These are phyloP conservation scores for Odontarrhena argentea DNA, from an alignment of 345 rosid genomes.

Conservation along the genomic window DNA sequence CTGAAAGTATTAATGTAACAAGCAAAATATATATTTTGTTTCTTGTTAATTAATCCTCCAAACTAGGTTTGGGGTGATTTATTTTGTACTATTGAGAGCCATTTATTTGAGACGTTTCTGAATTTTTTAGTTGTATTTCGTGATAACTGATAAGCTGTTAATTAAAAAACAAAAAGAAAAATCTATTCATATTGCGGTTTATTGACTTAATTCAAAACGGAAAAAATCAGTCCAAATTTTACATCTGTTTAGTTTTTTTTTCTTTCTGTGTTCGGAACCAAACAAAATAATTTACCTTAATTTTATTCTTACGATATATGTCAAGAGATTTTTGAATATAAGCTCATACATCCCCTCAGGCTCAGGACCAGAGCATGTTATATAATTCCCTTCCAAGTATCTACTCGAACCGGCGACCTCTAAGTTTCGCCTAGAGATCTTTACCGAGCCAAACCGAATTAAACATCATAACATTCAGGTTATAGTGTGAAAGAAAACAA, in stretches of 20 bases:
- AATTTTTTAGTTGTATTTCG: slow-evolving; percentile 2
- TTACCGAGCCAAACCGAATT: too few species aligned
- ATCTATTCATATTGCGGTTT: background rate
- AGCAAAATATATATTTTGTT: too few species aligned
- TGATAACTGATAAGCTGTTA: background rate
- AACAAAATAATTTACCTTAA: background rate
- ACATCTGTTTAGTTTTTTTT: too few species aligned
- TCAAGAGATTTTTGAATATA: too few species aligned
- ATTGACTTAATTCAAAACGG: background rate
- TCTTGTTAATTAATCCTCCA: background rate
- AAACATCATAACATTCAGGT: background rate
- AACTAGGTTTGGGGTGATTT: slow-evolving; percentile 7
- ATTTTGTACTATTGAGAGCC: slow-evolving; percentile 5
- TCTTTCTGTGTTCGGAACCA: background rate
- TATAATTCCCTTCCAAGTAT: too few species aligned
- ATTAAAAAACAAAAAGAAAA: too few species aligned
- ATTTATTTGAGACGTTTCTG: slow-evolving; percentile 3
- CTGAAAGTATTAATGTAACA: background rate
- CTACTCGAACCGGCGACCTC: too few species aligned
- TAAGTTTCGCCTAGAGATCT: too few species aligned
- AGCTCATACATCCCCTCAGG: too few species aligned
- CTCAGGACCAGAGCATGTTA: too few species aligned
- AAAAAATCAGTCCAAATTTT: background rate
- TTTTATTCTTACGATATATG: background rate
- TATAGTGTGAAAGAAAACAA: background rate